Percentiles rank a stretch among this genome's conserved stretches.
These are phyloP conservation scores for Fagopyrum esculentum DNA, from an alignment of 148 eudicot species.

Conservation along the genomic window DNA sequence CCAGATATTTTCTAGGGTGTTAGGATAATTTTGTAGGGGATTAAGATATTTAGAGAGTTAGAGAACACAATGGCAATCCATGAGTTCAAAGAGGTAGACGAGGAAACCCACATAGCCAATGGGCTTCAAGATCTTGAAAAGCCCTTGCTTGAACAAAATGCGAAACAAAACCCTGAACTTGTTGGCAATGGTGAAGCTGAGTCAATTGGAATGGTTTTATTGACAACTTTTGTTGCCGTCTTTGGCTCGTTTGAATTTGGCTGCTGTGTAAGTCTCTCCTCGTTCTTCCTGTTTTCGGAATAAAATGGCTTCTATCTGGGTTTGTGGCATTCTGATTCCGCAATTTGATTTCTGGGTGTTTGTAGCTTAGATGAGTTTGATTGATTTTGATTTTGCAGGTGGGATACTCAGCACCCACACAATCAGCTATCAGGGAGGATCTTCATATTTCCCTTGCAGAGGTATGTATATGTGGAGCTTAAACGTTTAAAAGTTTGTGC, in stretches of 20 bases:
- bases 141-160: conserved; percentile 29
- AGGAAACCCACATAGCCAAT: conserved; percentile 20
- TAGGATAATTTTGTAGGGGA: background rate
- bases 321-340: background rate
- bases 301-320: background rate
- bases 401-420: conserved; percentile 78
- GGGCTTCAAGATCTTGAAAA: conserved; percentile 37
- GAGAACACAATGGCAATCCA: conserved; percentile 39
- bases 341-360: background rate
- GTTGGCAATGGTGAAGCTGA: conserved; percentile 10
- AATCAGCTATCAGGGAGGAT: conserved; percentile 63
- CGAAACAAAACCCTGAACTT: background rate
- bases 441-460: conserved; percentile 50
- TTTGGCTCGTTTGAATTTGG: conserved; percentile 83
- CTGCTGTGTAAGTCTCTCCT: conserved; percentile 52
- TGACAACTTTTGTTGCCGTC: conserved; percentile 62
- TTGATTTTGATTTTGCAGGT: conserved; percentile 49
- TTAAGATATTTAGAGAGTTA: background rate
- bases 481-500: background rate
- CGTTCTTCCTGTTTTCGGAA: background rate
- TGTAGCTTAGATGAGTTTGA: conserved; percentile 17
- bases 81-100: conserved; percentile 27
- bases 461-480: conserved; percentile 22
- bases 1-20: background rate
- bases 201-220: conserved; percentile 51